Percentiles rank a stretch among this genome's conserved stretches.
These are phyloP conservation scores for Rhizophora apiculata DNA, from an alignment of 345 rosid species.

Conservation along the genomic window DNA sequence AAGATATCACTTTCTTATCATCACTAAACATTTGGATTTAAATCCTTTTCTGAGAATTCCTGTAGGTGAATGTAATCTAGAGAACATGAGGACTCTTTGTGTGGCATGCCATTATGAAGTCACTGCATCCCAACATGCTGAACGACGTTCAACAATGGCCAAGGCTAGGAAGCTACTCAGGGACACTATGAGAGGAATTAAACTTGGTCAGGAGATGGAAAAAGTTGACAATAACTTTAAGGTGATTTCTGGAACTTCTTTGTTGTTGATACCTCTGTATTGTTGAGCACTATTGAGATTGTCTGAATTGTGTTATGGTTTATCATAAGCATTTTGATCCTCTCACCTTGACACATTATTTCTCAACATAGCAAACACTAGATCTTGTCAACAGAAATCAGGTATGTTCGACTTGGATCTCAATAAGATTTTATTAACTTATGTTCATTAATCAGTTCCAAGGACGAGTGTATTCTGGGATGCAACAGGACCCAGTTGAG, in stretches of 20 bases:
- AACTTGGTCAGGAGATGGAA: slow-evolving; percentile 24
- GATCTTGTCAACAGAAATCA: no score
- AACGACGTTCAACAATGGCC: slow-evolving; percentile 47
- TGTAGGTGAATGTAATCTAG: slow-evolving; percentile 82
- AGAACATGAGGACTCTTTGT: slow-evolving; percentile 93
- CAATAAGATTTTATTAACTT: neutral
- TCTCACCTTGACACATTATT: no score
- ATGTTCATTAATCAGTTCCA: slow-evolving; percentile 22
- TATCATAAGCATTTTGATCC: no score
- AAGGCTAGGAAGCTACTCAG: slow-evolving; percentile 64
- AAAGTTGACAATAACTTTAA: slow-evolving; percentile 20
- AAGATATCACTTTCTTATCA: no score
- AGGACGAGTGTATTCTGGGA: slow-evolving; percentile 34
- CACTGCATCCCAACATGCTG: slow-evolving; percentile 66
- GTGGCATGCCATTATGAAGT: slow-evolving; percentile 85
- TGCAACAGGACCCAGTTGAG: slow-evolving; percentile 29
- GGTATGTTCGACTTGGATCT: neutral
- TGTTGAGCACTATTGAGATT: no score
- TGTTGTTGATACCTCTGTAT: no score
- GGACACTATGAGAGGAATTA: slow-evolving; percentile 39
- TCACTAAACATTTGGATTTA: neutral
- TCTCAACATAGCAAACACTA: no score
- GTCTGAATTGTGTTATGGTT: no score
- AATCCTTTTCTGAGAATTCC: slow-evolving; percentile 10
- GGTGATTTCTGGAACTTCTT: slow-evolving; percentile 27